A percentile compares a stretch with the other conserved stretches of the same genome.
Conservation (phyloP, 768 basidiomycete species). For the Termitomyces sp. region DNA sequence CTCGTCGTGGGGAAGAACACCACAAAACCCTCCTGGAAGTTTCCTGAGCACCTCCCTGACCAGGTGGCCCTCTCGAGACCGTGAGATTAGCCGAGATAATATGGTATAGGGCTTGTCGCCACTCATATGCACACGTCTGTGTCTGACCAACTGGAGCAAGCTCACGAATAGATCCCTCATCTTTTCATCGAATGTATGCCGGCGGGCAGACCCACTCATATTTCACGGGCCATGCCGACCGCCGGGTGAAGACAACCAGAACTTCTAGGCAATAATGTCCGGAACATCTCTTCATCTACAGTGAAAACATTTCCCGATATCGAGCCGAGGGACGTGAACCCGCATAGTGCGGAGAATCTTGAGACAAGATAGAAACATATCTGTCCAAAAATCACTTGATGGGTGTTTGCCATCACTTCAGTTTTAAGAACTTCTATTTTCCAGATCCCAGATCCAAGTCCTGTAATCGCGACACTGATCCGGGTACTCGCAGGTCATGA, state of each 20-base stretch:
- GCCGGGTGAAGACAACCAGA: background rate
- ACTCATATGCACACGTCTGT: background rate
- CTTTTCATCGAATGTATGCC: background rate
- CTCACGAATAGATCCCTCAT: background rate
- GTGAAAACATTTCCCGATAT: background rate
- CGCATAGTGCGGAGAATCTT: background rate
- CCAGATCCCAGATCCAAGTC: constrained; percentile 4
- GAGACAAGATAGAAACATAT: background rate
- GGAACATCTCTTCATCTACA: background rate
- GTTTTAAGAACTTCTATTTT: background rate
- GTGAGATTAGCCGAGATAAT: background rate
- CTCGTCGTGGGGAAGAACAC: background rate
- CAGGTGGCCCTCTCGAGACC: background rate
- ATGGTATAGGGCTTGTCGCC: background rate
- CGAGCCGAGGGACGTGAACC: background rate
- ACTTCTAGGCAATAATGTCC: background rate
- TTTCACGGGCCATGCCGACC: background rate
- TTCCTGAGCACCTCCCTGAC: background rate
- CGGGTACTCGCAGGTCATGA: background rate
- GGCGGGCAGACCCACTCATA: background rate
- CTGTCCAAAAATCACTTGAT: constrained; percentile 1
- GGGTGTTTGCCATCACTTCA: background rate
- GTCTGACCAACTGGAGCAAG: background rate
- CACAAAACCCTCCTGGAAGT: background rate
- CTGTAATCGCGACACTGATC: constrained; percentile 6